Evolutionary conservation across 345 rosid genomes (phyloP).

Genomic region (Hypericum perforatum): DNA sequence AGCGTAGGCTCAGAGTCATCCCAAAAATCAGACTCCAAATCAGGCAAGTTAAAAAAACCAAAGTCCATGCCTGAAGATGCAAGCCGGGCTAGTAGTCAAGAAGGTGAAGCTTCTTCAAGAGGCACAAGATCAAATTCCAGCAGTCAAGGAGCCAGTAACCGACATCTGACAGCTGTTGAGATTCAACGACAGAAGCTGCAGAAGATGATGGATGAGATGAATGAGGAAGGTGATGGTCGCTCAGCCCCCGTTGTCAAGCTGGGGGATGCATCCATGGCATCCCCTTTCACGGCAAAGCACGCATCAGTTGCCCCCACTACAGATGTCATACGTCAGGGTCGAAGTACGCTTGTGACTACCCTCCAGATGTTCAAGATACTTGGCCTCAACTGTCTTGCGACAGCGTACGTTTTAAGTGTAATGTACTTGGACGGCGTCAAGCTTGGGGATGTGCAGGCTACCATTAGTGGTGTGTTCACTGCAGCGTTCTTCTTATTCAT

Average conservation of each 20-base stretch:
- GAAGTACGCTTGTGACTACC: constrained; percentile 96
- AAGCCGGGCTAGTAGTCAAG: constrained; percentile 26
- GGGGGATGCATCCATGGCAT: constrained; percentile 99
- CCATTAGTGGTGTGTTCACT: constrained; percentile 93
- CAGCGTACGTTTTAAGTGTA: constrained; percentile 96
- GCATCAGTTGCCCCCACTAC: constrained; percentile 97
- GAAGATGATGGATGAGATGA: constrained; percentile 92
- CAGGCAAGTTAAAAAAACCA: constrained; percentile 57
- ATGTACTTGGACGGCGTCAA: constrained; percentile 97
- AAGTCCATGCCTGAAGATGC: constrained; percentile 41
- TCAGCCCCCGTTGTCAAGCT: constrained; percentile 92
- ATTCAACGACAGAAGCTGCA: constrained; percentile 67
- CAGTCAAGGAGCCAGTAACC: constrained; percentile 34
- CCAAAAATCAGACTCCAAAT: constrained; percentile 46
- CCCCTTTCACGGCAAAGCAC: constrained; percentile 97
- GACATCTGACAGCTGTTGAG: constrained; percentile 74
- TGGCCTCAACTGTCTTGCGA: constrained; percentile 97
- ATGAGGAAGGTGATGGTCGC: constrained; percentile 85
- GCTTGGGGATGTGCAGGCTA: constrained; percentile 97
- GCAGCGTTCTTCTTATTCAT: constrained; percentile 96
- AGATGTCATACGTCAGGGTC: constrained; percentile 95
- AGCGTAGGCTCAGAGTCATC: constrained; percentile 38
- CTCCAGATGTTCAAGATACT: constrained; percentile 99
- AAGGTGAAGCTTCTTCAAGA: constrained; percentile 59
- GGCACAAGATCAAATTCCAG: constrained; percentile 34